phyloP scores from a whole-genome alignment of 2,329 filamentous ascomycete species.

The Colletotrichum melonis region DNA sequence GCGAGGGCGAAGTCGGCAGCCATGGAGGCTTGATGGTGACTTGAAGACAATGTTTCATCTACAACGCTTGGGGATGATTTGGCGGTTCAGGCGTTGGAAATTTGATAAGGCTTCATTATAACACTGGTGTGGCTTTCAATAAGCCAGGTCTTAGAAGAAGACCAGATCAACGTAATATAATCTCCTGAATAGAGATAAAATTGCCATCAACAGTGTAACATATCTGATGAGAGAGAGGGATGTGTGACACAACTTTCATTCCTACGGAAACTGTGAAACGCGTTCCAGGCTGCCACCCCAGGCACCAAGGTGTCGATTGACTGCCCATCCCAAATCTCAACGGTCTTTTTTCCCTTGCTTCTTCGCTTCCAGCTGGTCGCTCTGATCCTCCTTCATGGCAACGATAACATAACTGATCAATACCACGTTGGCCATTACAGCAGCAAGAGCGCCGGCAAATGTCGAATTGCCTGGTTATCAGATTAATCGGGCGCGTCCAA shows the following conservation, averaged over 20 bases:
- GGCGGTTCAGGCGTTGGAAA: not conserved
- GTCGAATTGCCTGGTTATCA: slow-evolving; percentile 80
- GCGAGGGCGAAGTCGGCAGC: slow-evolving; percentile 4
- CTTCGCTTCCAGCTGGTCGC: slow-evolving; percentile 52
- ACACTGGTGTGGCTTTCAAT: not conserved
- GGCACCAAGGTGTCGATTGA: not conserved
- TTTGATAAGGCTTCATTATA: not conserved
- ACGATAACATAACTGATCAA: slow-evolving; percentile 91
- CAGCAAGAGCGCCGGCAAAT: slow-evolving; percentile 85
- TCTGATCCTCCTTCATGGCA: slow-evolving; percentile 87
- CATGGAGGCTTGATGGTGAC: not conserved
- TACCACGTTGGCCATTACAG: slow-evolving; percentile 91
- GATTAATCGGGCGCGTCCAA: not conserved
- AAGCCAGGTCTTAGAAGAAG: not conserved
- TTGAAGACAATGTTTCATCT: not conserved
- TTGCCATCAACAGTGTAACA: not conserved
- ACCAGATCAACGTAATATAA: not conserved
- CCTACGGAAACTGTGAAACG: not conserved
- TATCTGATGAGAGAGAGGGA: not conserved
- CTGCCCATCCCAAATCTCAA: slow-evolving; percentile 39
- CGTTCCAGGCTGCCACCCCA: not conserved
- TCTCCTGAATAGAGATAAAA: not conserved
- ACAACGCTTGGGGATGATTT: not conserved
- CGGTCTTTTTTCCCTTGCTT: slow-evolving; percentile 63
- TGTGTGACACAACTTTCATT: not conserved